phyloP scores from a whole-genome alignment of 371 early-diverging fungal species.

The Zopfochytrium polystomum region DNA sequence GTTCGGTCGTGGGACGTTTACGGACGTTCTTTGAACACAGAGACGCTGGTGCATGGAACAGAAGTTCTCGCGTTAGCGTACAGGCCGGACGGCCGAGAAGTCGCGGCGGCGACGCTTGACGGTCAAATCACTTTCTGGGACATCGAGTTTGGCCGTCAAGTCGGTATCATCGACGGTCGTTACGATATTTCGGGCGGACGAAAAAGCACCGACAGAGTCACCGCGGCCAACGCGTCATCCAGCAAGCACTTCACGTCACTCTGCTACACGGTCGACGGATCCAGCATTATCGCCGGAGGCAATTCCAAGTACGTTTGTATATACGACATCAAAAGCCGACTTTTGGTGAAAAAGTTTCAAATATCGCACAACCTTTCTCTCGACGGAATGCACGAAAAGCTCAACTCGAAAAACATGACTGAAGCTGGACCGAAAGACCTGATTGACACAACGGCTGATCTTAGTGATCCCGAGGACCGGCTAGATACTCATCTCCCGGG shows the following conservation, averaged over 20 bases:
- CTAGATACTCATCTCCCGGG: conserved; percentile 82
- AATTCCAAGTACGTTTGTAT: conserved; percentile 92
- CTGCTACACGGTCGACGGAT: conserved; percentile 93
- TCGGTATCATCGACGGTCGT: conserved; percentile 82
- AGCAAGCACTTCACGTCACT: conserved; percentile 88
- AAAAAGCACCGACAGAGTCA: conserved; percentile 67
- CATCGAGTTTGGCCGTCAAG: conserved; percentile 49
- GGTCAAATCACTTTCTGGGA: conserved; percentile 95
- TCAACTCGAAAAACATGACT: conserved; percentile 89
- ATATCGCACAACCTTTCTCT: conserved; percentile 86
- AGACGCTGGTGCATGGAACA: conserved; percentile 72
- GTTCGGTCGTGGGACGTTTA: conserved; percentile 94
- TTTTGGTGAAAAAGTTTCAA: conserved; percentile 85
- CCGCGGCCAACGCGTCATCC: conserved; percentile 79
- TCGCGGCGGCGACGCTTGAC: conserved; percentile 85
- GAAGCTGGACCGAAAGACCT: conserved; percentile 86
- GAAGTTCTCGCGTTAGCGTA: conserved; percentile 89
- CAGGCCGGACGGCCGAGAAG: conserved; percentile 85
- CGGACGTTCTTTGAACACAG: conserved; percentile 74
- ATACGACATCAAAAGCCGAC: conserved; percentile 74
- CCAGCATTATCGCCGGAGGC: conserved; percentile 87
- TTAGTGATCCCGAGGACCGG: conserved; percentile 81
- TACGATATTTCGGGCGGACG: conserved; percentile 86
- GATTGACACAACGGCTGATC: conserved; percentile 65
- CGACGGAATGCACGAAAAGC: conserved; percentile 85